phyloP scores from a whole-genome alignment of 345 rosid species.

The Hypericum androsaemum region DNA sequence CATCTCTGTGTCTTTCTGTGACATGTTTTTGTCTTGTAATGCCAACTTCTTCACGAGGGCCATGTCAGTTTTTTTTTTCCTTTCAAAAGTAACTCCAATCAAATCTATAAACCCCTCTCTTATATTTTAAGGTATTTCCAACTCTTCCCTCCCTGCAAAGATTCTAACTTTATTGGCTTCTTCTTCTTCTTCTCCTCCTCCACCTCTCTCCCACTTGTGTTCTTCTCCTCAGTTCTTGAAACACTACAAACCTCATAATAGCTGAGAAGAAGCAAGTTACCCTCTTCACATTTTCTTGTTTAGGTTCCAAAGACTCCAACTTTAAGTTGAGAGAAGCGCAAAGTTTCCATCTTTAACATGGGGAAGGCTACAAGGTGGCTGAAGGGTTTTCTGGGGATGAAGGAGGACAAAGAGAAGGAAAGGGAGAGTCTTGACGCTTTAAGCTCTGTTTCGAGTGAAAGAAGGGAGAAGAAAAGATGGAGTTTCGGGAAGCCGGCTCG shows the following conservation, averaged over 20 bases:
- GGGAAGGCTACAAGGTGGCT: conserved; percentile 65
- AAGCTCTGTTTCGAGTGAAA: conserved; percentile 27
- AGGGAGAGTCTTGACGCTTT: conserved; percentile 13
- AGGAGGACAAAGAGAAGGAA: conserved; percentile 30
- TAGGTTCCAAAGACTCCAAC: conserved; percentile 9
- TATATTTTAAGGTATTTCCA: conserved; percentile 10
- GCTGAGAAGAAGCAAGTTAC: no score
- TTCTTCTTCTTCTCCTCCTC: neutral
- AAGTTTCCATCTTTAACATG: conserved; percentile 25
- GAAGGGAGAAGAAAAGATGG: conserved; percentile 38
- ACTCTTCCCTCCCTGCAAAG: conserved; percentile 32
- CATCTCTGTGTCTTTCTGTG: conserved; percentile 26
- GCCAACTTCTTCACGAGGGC: conserved; percentile 71
- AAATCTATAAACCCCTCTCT: conserved; percentile 17
- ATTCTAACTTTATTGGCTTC: conserved; percentile 22
- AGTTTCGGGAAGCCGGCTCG: conserved; percentile 35
- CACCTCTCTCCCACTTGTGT: conserved; percentile 12
- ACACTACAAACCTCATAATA: neutral
- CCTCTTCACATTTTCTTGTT: conserved; percentile 1
- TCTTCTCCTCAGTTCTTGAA: conserved; percentile 20
- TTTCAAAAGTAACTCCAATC: conserved; percentile 13
- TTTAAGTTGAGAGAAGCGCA: conserved; percentile 7
- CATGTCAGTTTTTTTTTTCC: conserved; percentile 55
- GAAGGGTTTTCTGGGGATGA: conserved; percentile 56
- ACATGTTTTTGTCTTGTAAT: conserved; percentile 71